Evolutionary conservation across 169 alveolate genomes (phyloP).

Genomic region (Plasmodium coatneyi): DNA sequence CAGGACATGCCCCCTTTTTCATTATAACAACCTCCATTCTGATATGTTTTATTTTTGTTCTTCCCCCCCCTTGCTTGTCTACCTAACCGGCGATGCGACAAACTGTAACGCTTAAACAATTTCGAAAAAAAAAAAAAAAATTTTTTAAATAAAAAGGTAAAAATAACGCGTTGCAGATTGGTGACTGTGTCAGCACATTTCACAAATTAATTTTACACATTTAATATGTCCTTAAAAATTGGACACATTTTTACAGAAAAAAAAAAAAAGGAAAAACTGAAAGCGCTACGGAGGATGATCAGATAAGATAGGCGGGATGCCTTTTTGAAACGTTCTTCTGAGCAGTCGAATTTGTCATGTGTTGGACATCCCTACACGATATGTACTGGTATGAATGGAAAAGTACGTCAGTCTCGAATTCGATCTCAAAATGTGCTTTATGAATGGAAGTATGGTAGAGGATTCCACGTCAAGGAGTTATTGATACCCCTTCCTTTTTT

Average conservation of each 20-base stretch:
- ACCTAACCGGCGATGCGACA: neutral
- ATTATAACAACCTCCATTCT: neutral
- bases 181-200: neutral
- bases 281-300: neutral
- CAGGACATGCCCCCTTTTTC: neutral
- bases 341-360: neutral
- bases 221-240: neutral
- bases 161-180: neutral
- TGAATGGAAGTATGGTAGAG: neutral
- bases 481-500: neutral
- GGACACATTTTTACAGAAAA: neutral
- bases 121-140: neutral
- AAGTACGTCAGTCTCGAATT: neutral
- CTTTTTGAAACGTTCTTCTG: neutral
- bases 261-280: neutral
- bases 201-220: neutral
- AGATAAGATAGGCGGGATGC: neutral
- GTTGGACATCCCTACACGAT: neutral
- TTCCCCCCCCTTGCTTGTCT: neutral
- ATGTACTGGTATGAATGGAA: neutral
- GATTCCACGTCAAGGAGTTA: neutral
- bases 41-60: neutral
- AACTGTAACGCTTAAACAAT: neutral
- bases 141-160: neutral
- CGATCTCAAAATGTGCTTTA: neutral